Conservation (phyloP, 805 yeast genomes). For the Barnettozyma siamensis region DNA sequence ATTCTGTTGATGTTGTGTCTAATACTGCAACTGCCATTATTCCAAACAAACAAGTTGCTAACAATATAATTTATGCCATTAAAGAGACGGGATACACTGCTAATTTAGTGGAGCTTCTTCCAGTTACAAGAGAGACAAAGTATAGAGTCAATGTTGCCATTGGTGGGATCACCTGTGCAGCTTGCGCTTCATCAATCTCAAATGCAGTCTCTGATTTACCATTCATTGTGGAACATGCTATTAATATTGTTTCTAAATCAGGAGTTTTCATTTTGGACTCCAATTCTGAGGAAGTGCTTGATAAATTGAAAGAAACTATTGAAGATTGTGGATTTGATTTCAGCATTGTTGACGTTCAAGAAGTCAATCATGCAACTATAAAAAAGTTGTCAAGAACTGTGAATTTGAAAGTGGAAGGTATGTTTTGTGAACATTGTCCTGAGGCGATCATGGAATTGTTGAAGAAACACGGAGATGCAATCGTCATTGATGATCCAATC, state of each 20-base stretch:
- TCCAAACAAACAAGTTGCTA: slow-evolving; percentile 45
- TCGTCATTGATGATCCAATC: slow-evolving; percentile 50
- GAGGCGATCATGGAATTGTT: slow-evolving; percentile 44
- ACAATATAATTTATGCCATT: slow-evolving; percentile 42
- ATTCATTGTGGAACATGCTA: slow-evolving; percentile 47
- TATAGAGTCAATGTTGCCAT: slow-evolving; percentile 54
- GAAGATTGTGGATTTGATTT: slow-evolving; percentile 68
- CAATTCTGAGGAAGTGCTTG: slow-evolving; percentile 30
- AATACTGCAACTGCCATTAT: slow-evolving; percentile 50
- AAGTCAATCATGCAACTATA: slow-evolving; percentile 41
- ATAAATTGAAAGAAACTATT: slow-evolving; percentile 41
- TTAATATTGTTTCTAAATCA: slow-evolving; percentile 54
- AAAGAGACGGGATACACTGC: slow-evolving; percentile 44
- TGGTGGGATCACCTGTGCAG: slow-evolving; percentile 72
- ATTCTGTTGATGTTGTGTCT: slow-evolving; percentile 46
- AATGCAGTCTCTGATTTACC: slow-evolving; percentile 41
- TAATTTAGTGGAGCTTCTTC: slow-evolving; percentile 51
- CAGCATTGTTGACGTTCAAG: slow-evolving; percentile 38
- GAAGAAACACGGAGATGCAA: slow-evolving; percentile 47
- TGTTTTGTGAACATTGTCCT: slow-evolving; percentile 72
- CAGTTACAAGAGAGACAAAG: slow-evolving; percentile 43
- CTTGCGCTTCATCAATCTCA: slow-evolving; percentile 56
- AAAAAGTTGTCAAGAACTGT: slow-evolving; percentile 49
- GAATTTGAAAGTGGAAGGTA: slow-evolving; percentile 52
- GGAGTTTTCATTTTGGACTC: slow-evolving; percentile 56